phyloP scores from a whole-genome alignment of 139 green algal species.

The Picochlorum sp. region DNA sequence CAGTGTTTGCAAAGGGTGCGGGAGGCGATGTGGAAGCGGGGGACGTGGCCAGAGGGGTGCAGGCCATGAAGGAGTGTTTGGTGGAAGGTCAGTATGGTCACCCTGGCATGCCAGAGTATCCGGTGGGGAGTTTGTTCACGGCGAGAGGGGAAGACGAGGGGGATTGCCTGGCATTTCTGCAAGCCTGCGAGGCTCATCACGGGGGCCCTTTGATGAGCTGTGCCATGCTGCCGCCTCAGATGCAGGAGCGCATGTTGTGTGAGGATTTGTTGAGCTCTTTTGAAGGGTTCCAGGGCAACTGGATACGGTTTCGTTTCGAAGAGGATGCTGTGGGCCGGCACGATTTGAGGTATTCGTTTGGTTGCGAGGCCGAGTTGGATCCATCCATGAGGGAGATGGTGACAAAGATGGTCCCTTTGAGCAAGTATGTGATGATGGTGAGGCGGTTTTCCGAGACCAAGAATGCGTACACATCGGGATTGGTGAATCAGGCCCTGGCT shows the following conservation, averaged over 20 bases:
- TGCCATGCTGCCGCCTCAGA: no score
- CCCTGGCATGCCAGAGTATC: no score
- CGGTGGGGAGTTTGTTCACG: no score
- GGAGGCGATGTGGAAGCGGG: constrained; percentile 15
- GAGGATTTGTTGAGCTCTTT: constrained; percentile 33
- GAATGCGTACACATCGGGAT: constrained; percentile 32
- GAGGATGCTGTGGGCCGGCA: not conserved
- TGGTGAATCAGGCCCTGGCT: constrained; percentile 67
- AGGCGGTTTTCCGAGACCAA: constrained; percentile 74
- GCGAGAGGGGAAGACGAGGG: no score
- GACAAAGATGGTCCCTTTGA: constrained; percentile 71
- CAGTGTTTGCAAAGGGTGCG: no score
- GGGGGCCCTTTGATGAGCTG: no score
- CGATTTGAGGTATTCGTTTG: not conserved
- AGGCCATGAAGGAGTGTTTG: no score
- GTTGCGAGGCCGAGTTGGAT: constrained; percentile 33
- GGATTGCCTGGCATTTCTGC: no score
- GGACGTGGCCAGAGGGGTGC: not conserved
- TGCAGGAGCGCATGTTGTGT: not conserved
- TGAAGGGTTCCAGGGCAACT: constrained; percentile 24
- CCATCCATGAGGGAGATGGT: constrained; percentile 50
- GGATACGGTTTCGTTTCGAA: not conserved
- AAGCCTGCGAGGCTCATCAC: not conserved
- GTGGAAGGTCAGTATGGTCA: no score
- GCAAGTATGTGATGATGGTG: constrained; percentile 60